phyloP scores from a whole-genome alignment of 108 stramenopile species.

The Epipyxis sp. region DNA sequence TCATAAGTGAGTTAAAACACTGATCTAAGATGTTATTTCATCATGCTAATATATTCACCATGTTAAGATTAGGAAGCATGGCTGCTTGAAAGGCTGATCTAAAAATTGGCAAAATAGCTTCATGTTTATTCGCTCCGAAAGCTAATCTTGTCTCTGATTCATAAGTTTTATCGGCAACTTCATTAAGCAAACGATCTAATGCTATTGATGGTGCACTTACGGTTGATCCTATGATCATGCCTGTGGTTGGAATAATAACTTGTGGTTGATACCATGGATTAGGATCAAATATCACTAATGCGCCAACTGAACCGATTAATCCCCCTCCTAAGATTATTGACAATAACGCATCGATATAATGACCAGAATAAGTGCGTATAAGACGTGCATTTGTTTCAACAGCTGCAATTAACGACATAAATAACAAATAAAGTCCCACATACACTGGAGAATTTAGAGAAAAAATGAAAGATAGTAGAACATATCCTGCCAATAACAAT shows the following conservation, averaged over 20 bases:
- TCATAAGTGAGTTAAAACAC: too few relatives aligned
- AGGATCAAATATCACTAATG: constrained; percentile 54
- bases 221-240: constrained; percentile 81
- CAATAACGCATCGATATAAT: neutral
- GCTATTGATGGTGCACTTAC: constrained; percentile 69
- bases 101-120: constrained; percentile 54
- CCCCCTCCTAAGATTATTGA: neutral
- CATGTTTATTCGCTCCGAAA: constrained; percentile 62
- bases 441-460: neutral
- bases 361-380: neutral
- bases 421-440: neutral
- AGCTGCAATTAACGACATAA: neutral
- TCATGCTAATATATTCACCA: too few relatives aligned
- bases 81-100: constrained; percentile 55
- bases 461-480: constrained; percentile 8
- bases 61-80: constrained; percentile 67
- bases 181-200: constrained; percentile 59
- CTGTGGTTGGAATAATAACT: constrained; percentile 75
- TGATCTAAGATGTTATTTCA: too few relatives aligned
- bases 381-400: neutral
- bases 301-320: neutral
- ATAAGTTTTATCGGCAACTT: constrained; percentile 55
- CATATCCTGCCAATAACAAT: constrained; percentile 23
- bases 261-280: constrained; percentile 67
- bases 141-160: constrained; percentile 61